Evolutionary conservation across 2,329 filamentous ascomycete genomes (phyloP).

Genomic region (Apiospora pterosperma): DNA sequence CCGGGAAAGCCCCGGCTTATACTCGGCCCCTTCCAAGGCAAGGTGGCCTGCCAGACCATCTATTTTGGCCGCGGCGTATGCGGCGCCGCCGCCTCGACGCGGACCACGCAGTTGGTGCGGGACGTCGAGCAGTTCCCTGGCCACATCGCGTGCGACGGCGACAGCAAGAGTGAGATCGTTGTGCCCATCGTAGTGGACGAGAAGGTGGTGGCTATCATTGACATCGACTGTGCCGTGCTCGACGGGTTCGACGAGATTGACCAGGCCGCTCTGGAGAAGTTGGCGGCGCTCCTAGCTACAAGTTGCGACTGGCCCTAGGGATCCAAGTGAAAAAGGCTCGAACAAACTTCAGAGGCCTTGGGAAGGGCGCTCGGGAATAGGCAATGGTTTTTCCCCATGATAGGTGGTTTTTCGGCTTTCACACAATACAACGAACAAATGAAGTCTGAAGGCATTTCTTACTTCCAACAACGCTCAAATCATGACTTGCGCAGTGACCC

Average conservation of each 20-base stretch:
- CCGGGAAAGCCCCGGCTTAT: constrained; percentile 53
- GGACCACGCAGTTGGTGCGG: constrained; percentile 60
- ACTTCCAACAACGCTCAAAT: not conserved
- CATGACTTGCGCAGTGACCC: not conserved
- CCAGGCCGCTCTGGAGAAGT: constrained; percentile 58
- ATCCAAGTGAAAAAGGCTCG: not conserved
- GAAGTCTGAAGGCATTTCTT: not conserved
- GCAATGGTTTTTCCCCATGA: not conserved
- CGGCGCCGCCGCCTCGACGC: constrained; percentile 61
- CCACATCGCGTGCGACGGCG: constrained; percentile 78
- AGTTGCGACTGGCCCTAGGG: constrained; percentile 61
- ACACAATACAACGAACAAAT: not conserved
- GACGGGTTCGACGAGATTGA: constrained; percentile 70
- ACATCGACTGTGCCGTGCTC: constrained; percentile 69
- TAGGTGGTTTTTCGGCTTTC: not conserved
- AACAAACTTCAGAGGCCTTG: not conserved
- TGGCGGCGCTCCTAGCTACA: constrained; percentile 56
- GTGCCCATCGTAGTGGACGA: constrained; percentile 59
- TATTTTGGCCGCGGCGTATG: constrained; percentile 72
- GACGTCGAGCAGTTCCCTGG: constrained; percentile 75
- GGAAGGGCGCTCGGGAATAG: not conserved
- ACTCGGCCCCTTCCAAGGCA: constrained; percentile 77
- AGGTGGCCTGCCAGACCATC: constrained; percentile 77
- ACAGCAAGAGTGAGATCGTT: constrained; percentile 76
- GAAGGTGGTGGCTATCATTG: constrained; percentile 70